These are phyloP conservation scores for Moelleriella libera DNA, from an alignment of 2,329 filamentous ascomycete genomes.

Conservation along the genomic window DNA sequence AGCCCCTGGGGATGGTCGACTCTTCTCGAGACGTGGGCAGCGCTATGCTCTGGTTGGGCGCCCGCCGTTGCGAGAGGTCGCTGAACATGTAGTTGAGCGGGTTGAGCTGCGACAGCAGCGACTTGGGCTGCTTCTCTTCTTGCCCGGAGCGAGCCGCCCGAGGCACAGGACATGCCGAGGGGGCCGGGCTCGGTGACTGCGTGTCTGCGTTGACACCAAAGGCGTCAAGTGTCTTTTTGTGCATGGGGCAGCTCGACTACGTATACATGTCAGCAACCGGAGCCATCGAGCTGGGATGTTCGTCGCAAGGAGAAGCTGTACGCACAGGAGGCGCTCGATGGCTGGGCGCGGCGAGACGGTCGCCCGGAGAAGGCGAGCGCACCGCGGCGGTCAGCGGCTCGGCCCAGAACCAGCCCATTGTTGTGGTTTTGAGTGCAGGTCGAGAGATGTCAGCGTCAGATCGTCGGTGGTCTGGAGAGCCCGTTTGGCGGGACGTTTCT, in stretches of 20 bases:
- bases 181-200: slow-evolving; percentile 10
- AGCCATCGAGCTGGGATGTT: too few relatives aligned
- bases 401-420: slow-evolving; percentile 53
- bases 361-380: slow-evolving; percentile 15
- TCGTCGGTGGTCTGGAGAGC: too few relatives aligned
- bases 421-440: not conserved
- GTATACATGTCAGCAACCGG: not conserved
- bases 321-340: slow-evolving; percentile 19
- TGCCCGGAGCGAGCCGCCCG: slow-evolving; percentile 18
- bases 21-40: slow-evolving; percentile 71
- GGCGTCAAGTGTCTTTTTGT: slow-evolving; percentile 36
- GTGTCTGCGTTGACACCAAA: slow-evolving; percentile 17
- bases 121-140: slow-evolving; percentile 20
- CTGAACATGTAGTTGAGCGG: slow-evolving; percentile 92
- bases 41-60: slow-evolving; percentile 55
- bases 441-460: not conserved
- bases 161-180: slow-evolving; percentile 31
- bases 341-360: slow-evolving; percentile 15
- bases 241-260: slow-evolving; percentile 43
- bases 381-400: slow-evolving; percentile 26
- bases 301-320: not conserved
- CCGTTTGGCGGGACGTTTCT: too few relatives aligned
- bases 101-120: slow-evolving; percentile 42
- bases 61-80: slow-evolving; percentile 66
- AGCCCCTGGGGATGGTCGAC: slow-evolving; percentile 83